A percentile compares a stretch with the other conserved stretches of the same genome.
These are phyloP conservation scores for Colletotrichum melonis DNA, from an alignment of 2,329 filamentous ascomycete species.

Conservation along the genomic window DNA sequence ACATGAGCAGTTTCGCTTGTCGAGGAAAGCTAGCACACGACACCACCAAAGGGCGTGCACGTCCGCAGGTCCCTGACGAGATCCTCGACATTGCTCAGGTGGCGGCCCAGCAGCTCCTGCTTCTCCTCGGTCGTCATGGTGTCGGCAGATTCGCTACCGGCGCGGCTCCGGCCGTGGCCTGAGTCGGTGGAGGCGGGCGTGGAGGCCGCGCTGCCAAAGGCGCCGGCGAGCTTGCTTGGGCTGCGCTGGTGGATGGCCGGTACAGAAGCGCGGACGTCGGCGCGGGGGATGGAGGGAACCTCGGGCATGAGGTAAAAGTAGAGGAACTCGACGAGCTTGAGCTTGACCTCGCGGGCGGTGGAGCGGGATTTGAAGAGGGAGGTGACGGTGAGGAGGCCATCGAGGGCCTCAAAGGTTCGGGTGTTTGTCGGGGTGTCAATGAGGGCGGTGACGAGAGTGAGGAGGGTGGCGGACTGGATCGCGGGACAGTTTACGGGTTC, in stretches of 20 bases:
- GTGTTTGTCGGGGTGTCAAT: conserved; percentile 89
- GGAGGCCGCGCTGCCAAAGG: conserved; percentile 56
- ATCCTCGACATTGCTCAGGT: conserved; percentile 86
- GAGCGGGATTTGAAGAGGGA: conserved; percentile 91
- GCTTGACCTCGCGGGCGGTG: conserved; percentile 89
- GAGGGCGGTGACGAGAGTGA: conserved; percentile 89
- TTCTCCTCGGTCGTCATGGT: conserved; percentile 84
- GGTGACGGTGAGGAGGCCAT: conserved; percentile 91
- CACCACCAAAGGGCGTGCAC: conserved; percentile 78
- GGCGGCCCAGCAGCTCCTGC: conserved; percentile 79
- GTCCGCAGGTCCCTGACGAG: conserved; percentile 86
- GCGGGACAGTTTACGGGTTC: conserved; percentile 92
- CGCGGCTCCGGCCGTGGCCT: conserved; percentile 45
- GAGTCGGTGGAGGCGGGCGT: conserved; percentile 42
- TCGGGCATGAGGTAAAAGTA: conserved; percentile 99
- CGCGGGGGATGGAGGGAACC: conserved; percentile 67
- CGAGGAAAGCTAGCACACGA: conserved; percentile 53
- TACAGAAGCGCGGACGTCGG: conserved; percentile 56
- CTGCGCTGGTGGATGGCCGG: conserved; percentile 71
- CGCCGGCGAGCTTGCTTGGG: conserved; percentile 74
- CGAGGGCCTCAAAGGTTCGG: conserved; percentile 89
- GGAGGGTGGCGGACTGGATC: conserved; percentile 89
- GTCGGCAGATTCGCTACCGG: conserved; percentile 50
- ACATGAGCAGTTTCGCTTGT: background rate
- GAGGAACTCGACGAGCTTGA: conserved; percentile 95